Evolutionary conservation across 139 green algal species (phyloP).

Genomic region (Chlamydomonas eustigma): DNA sequence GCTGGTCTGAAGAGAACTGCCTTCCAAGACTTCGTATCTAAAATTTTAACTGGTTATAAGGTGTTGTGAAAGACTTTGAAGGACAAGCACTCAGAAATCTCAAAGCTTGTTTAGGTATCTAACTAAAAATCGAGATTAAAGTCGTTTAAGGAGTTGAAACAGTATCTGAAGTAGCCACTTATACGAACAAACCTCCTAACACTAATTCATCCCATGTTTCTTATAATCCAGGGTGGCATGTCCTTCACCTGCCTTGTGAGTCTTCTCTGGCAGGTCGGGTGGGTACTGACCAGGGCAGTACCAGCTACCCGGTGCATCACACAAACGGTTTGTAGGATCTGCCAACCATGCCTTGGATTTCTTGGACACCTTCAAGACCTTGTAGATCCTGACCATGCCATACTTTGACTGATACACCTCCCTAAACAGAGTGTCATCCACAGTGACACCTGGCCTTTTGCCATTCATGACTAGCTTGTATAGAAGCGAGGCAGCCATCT

Average conservation of each 20-base stretch:
- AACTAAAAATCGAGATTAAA: too few relatives aligned
- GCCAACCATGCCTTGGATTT: conserved; percentile 12
- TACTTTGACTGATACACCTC: conserved; percentile 12
- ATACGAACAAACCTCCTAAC: too few relatives aligned
- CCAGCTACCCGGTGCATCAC: conserved; percentile 8
- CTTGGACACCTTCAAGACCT: conserved; percentile 14
- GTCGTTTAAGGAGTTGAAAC: too few relatives aligned
- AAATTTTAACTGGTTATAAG: too few relatives aligned
- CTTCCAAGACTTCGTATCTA: too few relatives aligned
- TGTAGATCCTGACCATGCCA: conserved; percentile 14
- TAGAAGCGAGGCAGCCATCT: conserved; percentile 11
- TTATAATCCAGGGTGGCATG: conserved; percentile 5
- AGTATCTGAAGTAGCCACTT: too few relatives aligned
- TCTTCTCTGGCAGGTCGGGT: background rate
- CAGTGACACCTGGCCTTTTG: background rate
- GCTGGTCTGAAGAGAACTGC: too few relatives aligned
- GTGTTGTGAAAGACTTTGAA: too few relatives aligned
- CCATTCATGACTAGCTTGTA: conserved; percentile 12
- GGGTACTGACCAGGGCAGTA: conserved; percentile 20
- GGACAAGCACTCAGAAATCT: too few relatives aligned
- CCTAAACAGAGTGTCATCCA: conserved; percentile 8
- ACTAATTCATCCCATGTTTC: too few relatives aligned
- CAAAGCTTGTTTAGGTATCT: too few relatives aligned
- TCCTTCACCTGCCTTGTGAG: background rate
- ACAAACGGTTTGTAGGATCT: conserved; percentile 5